Base-by-base conservation (phyloP, 1,284 basidiomycete species). In the Dichomitus squalens region DNA sequence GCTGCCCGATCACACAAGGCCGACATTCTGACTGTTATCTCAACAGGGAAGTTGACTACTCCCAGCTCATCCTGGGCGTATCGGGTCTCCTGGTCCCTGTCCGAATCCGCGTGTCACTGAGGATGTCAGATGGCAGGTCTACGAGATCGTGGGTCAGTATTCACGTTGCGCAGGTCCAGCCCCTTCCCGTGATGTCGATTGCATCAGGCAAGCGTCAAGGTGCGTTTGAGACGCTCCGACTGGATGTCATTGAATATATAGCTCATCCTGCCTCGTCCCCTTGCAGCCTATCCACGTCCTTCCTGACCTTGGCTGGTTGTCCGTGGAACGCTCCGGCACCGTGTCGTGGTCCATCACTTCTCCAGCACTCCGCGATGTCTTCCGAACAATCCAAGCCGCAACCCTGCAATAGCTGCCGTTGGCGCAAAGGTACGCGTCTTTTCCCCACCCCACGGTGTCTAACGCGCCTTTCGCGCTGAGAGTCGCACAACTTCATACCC, bases 381-480 rank as follows among this genome's bases (percentile, higher is more conserved):
- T 25, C 18, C 4, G 16, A 14, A 20, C 55, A 49, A 27, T 31
- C 34, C n/a, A 55, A 39, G 29, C 2, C 31, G 8, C 44, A 23
- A 12, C 55, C 59, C 0, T 60, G 59, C 23, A 34, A 46, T 5
- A 36, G 41, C 33, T 58, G 56, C 43, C 35, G 51, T 5, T 47
- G 34, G 5, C 48, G 55, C 5, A 63, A 63, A 50, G 61, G 61
- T 59, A n/a, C 54, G 57, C 14, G 14, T 18, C 18, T 27, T 4
- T 11, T 29, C 41, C 38, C 33, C 3, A 34, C 41, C 25, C 27
- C 7, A 29, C 25, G 16, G 25, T 31, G 16, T 14, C 35, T n/a
- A n/a, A n/a, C n/a, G 31, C 25, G 3, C 33, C 21, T 18, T 43
- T 14, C 27, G 4, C 14, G 35, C 48, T n/a, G 48, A 36, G 34